These are phyloP conservation scores for Pseudozyma sp. DNA, from an alignment of 1,284 basidiomycete species.

Conservation along the genomic window DNA sequence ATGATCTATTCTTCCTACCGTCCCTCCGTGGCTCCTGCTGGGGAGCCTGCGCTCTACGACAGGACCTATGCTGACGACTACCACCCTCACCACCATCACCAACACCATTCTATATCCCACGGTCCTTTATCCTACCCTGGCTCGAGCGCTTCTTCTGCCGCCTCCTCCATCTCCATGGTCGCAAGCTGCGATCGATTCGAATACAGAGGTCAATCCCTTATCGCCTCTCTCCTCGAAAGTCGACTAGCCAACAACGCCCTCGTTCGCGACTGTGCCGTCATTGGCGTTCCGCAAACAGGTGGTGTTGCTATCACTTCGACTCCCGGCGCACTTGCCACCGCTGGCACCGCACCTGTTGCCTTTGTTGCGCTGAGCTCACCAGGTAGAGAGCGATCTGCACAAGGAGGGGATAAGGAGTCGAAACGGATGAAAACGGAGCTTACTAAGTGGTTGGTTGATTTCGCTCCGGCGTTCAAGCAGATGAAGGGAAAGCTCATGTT, in stretches of 20 bases:
- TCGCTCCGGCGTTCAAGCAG: conserved; percentile 32
- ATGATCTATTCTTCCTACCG: conserved; percentile 36
- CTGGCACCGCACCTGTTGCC: conserved; percentile 17
- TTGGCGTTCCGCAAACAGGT: conserved; percentile 25
- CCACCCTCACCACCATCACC: not conserved
- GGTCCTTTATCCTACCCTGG: not conserved
- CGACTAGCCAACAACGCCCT: conserved; percentile 24
- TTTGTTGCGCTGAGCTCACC: conserved; percentile 37
- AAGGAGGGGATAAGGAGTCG: conserved; percentile 47
- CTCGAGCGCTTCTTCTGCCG: not conserved
- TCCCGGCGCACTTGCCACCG: not conserved
- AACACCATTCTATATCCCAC: not conserved
- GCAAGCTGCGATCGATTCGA: conserved; percentile 30
- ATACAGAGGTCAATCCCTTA: conserved; percentile 14
- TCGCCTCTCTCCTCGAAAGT: conserved; percentile 24
- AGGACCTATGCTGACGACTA: conserved; percentile 10
- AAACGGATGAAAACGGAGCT: conserved; percentile 48
- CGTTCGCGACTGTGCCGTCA: conserved; percentile 45
- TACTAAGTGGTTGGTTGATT: conserved; percentile 32
- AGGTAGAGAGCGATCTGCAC: conserved; percentile 31
- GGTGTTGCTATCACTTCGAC: conserved; percentile 18
- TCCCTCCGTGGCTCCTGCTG: conserved; percentile 7
- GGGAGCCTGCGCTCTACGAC: conserved; percentile 9
- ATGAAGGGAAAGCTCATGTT: conserved; percentile 46
- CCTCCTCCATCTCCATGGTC: conserved; percentile 6